Conservation (phyloP, 805 yeast genomes). For the Ogataea chonburiensis region DNA sequence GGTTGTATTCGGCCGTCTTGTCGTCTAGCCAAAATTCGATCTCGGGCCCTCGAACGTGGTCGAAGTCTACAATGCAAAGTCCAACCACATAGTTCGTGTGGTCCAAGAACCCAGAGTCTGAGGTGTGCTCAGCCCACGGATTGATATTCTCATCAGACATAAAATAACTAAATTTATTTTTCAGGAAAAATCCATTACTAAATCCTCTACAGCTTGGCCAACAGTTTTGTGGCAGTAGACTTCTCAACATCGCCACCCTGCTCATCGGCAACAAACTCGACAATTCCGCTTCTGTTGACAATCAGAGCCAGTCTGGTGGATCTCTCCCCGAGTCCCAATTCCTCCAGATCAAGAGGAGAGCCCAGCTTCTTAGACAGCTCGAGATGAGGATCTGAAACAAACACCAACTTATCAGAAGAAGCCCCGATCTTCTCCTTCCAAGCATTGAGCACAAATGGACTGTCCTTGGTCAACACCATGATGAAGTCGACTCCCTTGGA, state of each 20-base stretch:
- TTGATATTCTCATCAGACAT: slow-evolving; percentile 5
- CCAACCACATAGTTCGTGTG: slow-evolving; percentile 57
- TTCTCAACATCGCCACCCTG: slow-evolving; percentile 30
- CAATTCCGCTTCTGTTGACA: slow-evolving; percentile 47
- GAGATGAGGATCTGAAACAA: slow-evolving; percentile 64
- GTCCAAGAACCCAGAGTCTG: background rate
- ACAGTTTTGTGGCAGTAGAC: slow-evolving; percentile 27
- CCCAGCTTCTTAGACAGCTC: slow-evolving; percentile 59
- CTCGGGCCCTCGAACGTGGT: slow-evolving; percentile 91
- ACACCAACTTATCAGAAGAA: slow-evolving; percentile 40
- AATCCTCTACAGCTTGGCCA: slow-evolving; percentile 25
- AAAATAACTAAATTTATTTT: background rate
- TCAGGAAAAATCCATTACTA: slow-evolving; percentile 4
- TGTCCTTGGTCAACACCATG: slow-evolving; percentile 64
- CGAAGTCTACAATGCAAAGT: slow-evolving; percentile 87
- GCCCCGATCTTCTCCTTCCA: slow-evolving; percentile 56
- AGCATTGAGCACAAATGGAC: slow-evolving; percentile 68
- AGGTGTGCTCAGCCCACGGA: slow-evolving; percentile 4
- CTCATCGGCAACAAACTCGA: slow-evolving; percentile 33
- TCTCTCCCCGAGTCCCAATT: slow-evolving; percentile 54
- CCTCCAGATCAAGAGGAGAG: slow-evolving; percentile 51
- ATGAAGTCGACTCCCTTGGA: slow-evolving; percentile 62
- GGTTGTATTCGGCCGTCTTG: slow-evolving; percentile 34
- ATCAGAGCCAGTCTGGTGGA: slow-evolving; percentile 67
- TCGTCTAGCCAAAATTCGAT: slow-evolving; percentile 81